Evolutionary conservation across 306 rosid species (phyloP).

Genomic region (Quercus dentata): DNA sequence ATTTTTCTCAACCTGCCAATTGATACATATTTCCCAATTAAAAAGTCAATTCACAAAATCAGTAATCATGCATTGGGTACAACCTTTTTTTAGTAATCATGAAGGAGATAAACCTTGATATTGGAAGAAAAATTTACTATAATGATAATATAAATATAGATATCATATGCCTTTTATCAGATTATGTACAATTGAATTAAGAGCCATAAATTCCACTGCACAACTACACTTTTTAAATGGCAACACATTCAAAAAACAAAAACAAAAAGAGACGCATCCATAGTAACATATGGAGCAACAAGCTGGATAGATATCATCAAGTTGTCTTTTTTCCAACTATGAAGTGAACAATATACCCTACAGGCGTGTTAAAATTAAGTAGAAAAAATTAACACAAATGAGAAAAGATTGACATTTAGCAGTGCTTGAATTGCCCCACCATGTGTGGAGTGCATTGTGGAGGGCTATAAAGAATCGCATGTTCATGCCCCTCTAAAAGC

Average conservation of each 20-base stretch:
- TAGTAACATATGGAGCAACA: background rate
- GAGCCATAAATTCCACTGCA: background rate
- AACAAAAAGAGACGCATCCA: background rate
- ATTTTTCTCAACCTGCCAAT: slow-evolving; percentile 72
- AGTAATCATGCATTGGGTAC: background rate
- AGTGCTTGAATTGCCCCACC: background rate
- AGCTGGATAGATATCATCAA: background rate
- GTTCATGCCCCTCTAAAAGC: slow-evolving; percentile 4
- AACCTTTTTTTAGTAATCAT: no score
- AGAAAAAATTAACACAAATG: background rate
- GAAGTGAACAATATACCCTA: background rate
- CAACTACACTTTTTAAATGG: background rate
- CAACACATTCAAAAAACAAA: background rate
- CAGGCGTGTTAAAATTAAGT: background rate
- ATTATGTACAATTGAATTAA: background rate
- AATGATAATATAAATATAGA: background rate
- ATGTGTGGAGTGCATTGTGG: background rate
- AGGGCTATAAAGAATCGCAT: background rate
- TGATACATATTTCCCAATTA: slow-evolving; percentile 3
- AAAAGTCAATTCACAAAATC: slow-evolving; percentile 13
- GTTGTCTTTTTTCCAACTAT: background rate
- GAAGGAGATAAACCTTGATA: background rate
- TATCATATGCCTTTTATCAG: background rate
- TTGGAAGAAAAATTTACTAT: background rate
- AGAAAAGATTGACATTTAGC: background rate